Percentiles rank a stretch among this genome's conserved stretches.
phyloP scores from a whole-genome alignment of 148 eudicot species.

The Silene uniflora region DNA sequence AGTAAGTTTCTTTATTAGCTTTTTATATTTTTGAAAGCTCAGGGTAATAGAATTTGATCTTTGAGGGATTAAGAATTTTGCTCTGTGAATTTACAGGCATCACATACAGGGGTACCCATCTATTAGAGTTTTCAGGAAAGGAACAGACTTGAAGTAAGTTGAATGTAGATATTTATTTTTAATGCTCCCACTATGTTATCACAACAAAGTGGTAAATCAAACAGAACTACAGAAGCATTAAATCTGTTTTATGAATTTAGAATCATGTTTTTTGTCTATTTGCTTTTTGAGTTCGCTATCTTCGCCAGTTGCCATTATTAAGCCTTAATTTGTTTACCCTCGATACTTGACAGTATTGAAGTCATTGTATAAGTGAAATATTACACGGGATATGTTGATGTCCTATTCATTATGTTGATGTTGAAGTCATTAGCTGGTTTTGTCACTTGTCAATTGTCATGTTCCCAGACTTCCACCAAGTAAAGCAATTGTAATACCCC shows the following conservation, averaged over 20 bases:
- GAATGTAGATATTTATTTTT: conserved; percentile 10
- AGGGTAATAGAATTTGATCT: conserved; percentile 3
- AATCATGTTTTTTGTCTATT: not conserved
- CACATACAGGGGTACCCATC: conserved; percentile 98
- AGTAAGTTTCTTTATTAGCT: conserved; percentile 36
- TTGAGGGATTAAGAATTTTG: conserved; percentile 18
- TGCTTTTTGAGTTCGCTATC: not conserved
- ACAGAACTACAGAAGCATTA: not conserved
- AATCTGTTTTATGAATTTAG: conserved; percentile 2
- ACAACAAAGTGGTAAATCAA: not conserved
- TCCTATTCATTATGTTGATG: not conserved
- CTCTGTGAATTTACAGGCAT: conserved; percentile 52
- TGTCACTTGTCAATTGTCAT: not conserved
- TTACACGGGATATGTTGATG: not conserved
- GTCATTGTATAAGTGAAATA: not conserved
- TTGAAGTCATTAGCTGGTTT: not conserved
- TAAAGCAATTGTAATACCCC: not conserved
- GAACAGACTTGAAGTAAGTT: conserved; percentile 65
- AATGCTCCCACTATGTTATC: not conserved
- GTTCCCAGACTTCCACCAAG: not conserved
- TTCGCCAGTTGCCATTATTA: not conserved
- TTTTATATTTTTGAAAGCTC: not conserved
- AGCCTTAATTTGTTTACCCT: not conserved
- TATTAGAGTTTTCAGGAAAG: conserved; percentile 88
- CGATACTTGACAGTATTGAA: not conserved